Evolutionary conservation across 2,329 filamentous ascomycete genomes (phyloP).

Genomic region (Pseudogymnoascus destructans): DNA sequence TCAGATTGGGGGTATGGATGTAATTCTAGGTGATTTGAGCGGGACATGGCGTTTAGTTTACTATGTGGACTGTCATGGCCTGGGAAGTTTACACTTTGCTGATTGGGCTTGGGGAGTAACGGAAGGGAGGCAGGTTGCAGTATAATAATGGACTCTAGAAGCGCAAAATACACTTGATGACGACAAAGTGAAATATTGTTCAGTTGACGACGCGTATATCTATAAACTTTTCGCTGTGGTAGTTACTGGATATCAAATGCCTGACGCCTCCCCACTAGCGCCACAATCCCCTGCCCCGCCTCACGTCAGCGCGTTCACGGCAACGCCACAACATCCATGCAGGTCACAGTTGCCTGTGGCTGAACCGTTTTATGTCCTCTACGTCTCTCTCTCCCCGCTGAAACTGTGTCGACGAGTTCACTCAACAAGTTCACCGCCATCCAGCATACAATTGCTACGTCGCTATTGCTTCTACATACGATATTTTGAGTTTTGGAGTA

Average conservation of each 20-base stretch:
- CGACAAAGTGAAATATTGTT: background rate
- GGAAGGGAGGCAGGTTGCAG: background rate
- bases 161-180: background rate
- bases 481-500: background rate
- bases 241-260: background rate
- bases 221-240: background rate
- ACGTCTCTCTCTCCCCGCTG: background rate
- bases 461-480: background rate
- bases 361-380: background rate
- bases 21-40: background rate
- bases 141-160: background rate
- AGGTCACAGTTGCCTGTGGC: conserved; percentile 6
- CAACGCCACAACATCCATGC: conserved; percentile 1
- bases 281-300: background rate
- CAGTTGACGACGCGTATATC: background rate
- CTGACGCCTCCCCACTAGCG: background rate
- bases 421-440: background rate
- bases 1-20: background rate
- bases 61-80: background rate
- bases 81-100: background rate
- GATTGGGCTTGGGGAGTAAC: background rate
- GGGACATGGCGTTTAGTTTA: background rate
- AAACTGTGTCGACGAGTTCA: background rate
- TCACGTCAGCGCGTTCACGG: conserved; percentile 4
- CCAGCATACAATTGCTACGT: background rate